Evolutionary conservation across 2,329 filamentous ascomycete genomes (phyloP), one percentile per base, ranked within the genome.

Genomic region (Sporothrix humicola): DNA sequence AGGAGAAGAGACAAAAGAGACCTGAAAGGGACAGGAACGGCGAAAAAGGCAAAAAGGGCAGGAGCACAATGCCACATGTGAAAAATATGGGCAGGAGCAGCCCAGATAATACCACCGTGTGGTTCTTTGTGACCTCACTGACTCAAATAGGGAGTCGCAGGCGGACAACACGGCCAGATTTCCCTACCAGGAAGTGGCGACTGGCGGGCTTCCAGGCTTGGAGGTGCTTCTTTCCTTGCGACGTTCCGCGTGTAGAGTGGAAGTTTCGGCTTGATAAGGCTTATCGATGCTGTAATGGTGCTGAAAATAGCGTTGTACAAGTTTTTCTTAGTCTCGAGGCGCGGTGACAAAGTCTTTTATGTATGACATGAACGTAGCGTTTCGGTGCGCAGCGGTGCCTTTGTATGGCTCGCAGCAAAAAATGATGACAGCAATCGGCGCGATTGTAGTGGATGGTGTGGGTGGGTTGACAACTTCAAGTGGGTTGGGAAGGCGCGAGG

Each of bases 61-160:
- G 69, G 42, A 59, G 44, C 48, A 72, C 31, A 72, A 52, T n/a
- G 59, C 70, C 59, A 72, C 70, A 66, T 66, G 70, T 52, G 15
- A 54, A 72, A 63, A 72, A 54, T 54, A 63, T n/a, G 46, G 58
- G 70, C 46, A 71, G 42, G 69, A 37, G n/a, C 44, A n/a, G 44
- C 63, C 63, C 44, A 68, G 46, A 71, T 37, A 61, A 50, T 48
- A 44, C 15, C 42, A n/a, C 37, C 6, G 23, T 56, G 7, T 23
- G 20, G 42, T 50, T 26, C 54, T 58, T 37, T 61, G 56, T 61
- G 54, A 31, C 23, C 69, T 71, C 54, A 71, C 70, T 72, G 69
- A 56, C 44, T 61, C 20, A 52, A 48, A 56, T 37, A 54, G 68
- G 68, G 20, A 42, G 44, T 15, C 4, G 10, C n/a, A 56, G 31